Conservation (phyloP, 768 basidiomycete species). For the Xerocomus spinulosus region DNA sequence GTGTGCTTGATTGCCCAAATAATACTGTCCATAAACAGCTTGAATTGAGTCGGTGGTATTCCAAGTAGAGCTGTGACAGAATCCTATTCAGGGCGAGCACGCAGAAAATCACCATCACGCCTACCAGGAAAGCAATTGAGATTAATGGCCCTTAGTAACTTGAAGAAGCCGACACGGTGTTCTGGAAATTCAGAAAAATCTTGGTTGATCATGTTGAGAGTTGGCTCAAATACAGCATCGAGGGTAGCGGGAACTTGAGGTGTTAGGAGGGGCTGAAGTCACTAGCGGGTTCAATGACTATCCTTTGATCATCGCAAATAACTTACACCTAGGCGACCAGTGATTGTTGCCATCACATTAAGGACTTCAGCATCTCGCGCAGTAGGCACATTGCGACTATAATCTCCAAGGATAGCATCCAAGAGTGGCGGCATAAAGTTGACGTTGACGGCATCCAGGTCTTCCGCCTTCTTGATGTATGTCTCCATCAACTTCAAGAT, state of each 20-base stretch:
- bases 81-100: neutral
- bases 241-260: slow-evolving; percentile 93
- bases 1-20: slow-evolving; percentile 99
- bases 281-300: slow-evolving; percentile 6
- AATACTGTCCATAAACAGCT: slow-evolving; percentile 96
- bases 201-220: slow-evolving; percentile 98
- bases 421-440: slow-evolving; percentile 93
- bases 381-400: slow-evolving; percentile 87
- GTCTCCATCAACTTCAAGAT: slow-evolving; percentile 96
- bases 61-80: slow-evolving; percentile 57
- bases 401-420: slow-evolving; percentile 97
- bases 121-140: slow-evolving; percentile 91
- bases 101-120: slow-evolving; percentile 14
- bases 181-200: slow-evolving; percentile 99
- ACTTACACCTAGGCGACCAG: slow-evolving; percentile 79
- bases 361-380: slow-evolving; percentile 96
- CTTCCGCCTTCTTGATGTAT: slow-evolving; percentile 95
- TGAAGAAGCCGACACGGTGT: slow-evolving; percentile 96
- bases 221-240: slow-evolving; percentile 96
- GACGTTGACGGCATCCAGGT: slow-evolving; percentile 85
- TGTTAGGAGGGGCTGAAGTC: slow-evolving; percentile 67
- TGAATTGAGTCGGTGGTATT: slow-evolving; percentile 90
- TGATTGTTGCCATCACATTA: slow-evolving; percentile 96
- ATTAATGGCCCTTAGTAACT: slow-evolving; percentile 89
- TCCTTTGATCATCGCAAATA: neutral